Evolutionary conservation across 805 yeast species (phyloP), one percentile per base, ranked within the genome.

Genomic region (Candida saitoana): DNA sequence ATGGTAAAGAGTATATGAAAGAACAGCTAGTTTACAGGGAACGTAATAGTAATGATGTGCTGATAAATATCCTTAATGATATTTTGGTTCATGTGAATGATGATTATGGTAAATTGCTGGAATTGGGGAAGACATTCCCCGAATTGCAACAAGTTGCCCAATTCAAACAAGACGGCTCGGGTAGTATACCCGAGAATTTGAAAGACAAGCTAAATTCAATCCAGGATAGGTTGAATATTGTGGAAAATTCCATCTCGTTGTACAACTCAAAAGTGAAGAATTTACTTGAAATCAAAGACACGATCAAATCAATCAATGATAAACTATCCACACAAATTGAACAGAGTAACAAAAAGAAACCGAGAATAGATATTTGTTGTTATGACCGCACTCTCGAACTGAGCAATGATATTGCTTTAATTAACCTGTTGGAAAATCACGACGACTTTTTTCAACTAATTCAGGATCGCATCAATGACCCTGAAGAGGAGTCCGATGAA

Each of bases 1-100:
- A 90, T 60, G 96, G 95, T 3, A 42, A 27, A 39, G 55, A 36
- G 45, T 82, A 60, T 47, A 63, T 77, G 60, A 54, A 50, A 36
- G 46, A 49, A 18, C 45, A 53, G 34, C 42, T 73, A 18, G 27
- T 61, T 18, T 38, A 46, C 12, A 9, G 37, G 3, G 31, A 16
- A 11, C 16, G 29, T 5, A 17, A 15, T 6, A 7, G 32, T 5
- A 47, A 54, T 17, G 47, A 43, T 36, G 42, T 57, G 40, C 42
- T 42, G n/a, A 36, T 38, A 12, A 48, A 32, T 8, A 59, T 48
- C 20, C 54, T 57, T 34, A 65, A 58, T 39, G 56, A 46, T 30
- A 51, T 55, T 39, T 53, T 62, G 37, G 49, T 45, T 30, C 57
- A 51, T 52, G 56, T 51, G 14, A 52, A 37, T 27, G 50, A 32